These are phyloP conservation scores for Candida incommunis DNA, from an alignment of 805 yeast genomes.

Conservation along the genomic window DNA sequence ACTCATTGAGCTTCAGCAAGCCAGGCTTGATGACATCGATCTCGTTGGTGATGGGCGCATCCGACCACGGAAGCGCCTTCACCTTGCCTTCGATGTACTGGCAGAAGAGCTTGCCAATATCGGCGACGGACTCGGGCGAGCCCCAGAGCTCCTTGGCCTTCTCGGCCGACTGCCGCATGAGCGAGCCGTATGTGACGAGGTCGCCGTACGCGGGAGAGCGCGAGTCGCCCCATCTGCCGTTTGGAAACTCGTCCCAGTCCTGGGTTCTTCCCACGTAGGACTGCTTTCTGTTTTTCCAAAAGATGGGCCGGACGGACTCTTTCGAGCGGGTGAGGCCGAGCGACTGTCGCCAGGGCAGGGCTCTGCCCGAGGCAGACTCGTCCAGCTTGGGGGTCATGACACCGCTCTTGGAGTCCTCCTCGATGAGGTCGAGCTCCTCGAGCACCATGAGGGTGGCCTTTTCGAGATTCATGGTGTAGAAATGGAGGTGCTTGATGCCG, in stretches of 20 bases:
- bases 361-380: slow-evolving; percentile 7
- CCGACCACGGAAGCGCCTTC: slow-evolving; percentile 84
- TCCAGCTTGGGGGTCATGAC: slow-evolving; percentile 22
- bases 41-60: slow-evolving; percentile 73
- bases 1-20: slow-evolving; percentile 47
- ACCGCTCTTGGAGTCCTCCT: slow-evolving; percentile 8
- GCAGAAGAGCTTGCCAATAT: slow-evolving; percentile 49
- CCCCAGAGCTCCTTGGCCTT: slow-evolving; percentile 86
- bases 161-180: slow-evolving; percentile 63
- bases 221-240: slow-evolving; percentile 98
- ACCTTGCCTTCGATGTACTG: slow-evolving; percentile 60
- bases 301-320: slow-evolving; percentile 84
- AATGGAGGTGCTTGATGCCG: slow-evolving; percentile 71
- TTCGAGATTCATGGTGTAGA: slow-evolving; percentile 96
- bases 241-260: slow-evolving; percentile 96
- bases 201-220: slow-evolving; percentile 95
- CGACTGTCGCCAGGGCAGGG: slow-evolving; percentile 81
- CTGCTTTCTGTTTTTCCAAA: slow-evolving; percentile 90
- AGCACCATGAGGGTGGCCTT: slow-evolving; percentile 79
- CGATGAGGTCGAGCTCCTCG: slow-evolving; percentile 48
- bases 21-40: slow-evolving; percentile 45
- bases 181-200: slow-evolving; percentile 64
- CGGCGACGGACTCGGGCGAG: slow-evolving; percentile 44
- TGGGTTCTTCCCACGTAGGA: slow-evolving; percentile 81
- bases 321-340: slow-evolving; percentile 64